Evolutionary conservation across 805 yeast species (phyloP), one percentile per base, ranked within the genome.

Genomic region (Monosporozyma unispora): DNA sequence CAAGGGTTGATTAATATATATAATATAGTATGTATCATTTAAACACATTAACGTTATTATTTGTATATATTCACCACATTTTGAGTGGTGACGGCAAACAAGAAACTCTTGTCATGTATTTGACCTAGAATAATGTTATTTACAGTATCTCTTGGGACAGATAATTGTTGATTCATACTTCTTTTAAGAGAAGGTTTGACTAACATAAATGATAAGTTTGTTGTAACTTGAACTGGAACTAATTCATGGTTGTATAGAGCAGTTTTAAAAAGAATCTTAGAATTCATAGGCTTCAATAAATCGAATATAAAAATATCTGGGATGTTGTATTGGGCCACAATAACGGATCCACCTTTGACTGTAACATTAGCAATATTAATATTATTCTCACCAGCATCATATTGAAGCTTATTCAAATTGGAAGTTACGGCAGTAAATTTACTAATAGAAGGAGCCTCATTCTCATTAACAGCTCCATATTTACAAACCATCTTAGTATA

Each of bases 401-500:
- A 50, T n/a, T 25, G 19, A 11, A 50, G 9, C 10, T 47, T 46
- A 11, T 53, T 55, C 19, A 52, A 39, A 5, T 44, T 23, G 4
- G 51, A 56, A 22, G 50, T 52, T 5, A 42, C 44, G 1, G 67
- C 57, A 3, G 48, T 27, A 35, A 57, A 59, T 14, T 48, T 44
- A 4, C 56, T 57, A 7, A 60, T 45, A n/a, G 64, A 51, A 2
- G 64, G 60, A 10, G 57, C 50, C 46, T 52, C 51, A 3, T 55
- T 59, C 14, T 57, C 53, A n/a, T 59, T 50, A 12, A 64, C 54
- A 44, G 71, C 69, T 0, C 74, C 69, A 49, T 70, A 74, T 23
- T 74, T 69, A 57, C 95, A 84, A 44, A 76, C 79, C 18, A 78
- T 69, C 22, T 75, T 72, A 8, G 87, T 80, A 11, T 86, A 72